These are phyloP conservation scores for Chaetomium olivaceum DNA, from an alignment of 2,329 filamentous ascomycete species.

Conservation along the genomic window DNA sequence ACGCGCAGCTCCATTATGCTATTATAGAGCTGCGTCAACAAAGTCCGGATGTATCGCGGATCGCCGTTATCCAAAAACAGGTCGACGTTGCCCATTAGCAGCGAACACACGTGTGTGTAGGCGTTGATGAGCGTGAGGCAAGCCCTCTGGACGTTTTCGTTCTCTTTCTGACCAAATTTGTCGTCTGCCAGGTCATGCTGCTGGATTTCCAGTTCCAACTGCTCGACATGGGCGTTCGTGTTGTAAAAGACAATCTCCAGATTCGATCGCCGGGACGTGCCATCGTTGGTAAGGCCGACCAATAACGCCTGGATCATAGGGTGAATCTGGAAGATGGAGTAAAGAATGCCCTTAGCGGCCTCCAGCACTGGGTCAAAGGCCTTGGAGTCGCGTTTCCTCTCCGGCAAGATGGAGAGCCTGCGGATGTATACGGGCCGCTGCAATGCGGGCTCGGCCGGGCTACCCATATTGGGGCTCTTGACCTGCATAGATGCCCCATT, in stretches of 20 bases:
- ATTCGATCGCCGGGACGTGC: constrained; percentile 61
- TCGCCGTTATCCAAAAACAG: constrained; percentile 66
- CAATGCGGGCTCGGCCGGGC: constrained; percentile 58
- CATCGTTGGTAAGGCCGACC: constrained; percentile 62
- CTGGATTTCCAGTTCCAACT: constrained; percentile 65
- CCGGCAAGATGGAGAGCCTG: constrained; percentile 62
- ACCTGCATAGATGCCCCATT: constrained; percentile 41
- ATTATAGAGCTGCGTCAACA: constrained; percentile 64
- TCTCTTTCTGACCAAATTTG: constrained; percentile 53
- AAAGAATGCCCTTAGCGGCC: constrained; percentile 65
- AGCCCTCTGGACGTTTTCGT: constrained; percentile 64
- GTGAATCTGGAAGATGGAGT: constrained; percentile 68
- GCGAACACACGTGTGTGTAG: constrained; percentile 65
- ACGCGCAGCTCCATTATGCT: constrained; percentile 67
- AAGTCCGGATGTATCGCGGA: constrained; percentile 65
- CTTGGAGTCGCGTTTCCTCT: constrained; percentile 63
- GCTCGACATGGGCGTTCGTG: constrained; percentile 65
- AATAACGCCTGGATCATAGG: constrained; percentile 67
- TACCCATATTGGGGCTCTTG: constrained; percentile 61
- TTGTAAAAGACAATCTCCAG: constrained; percentile 69
- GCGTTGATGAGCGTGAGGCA: constrained; percentile 64
- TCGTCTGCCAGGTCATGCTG: constrained; percentile 58
- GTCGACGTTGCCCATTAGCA: constrained; percentile 62
- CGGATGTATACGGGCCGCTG: constrained; percentile 64
- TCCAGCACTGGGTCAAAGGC: constrained; percentile 63